These are phyloP conservation scores for Acacia pycnantha DNA, from an alignment of 331 rosid species.

Conservation along the genomic window DNA sequence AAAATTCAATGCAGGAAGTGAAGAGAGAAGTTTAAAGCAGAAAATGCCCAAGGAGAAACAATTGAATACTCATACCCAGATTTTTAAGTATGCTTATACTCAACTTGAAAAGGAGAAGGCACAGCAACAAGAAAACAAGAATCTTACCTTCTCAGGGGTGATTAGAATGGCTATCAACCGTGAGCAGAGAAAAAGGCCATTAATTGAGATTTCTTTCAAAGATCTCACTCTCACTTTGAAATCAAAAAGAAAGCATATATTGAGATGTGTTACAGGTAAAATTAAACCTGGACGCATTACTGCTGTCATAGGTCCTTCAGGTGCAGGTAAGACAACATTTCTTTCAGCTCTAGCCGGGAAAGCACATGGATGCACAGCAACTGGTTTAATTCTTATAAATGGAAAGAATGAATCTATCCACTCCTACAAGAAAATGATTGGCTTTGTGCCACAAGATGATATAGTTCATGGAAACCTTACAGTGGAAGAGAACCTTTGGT, in stretches of 20 bases:
- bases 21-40: constrained; percentile 23
- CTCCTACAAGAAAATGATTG: constrained; percentile 84
- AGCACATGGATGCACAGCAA: constrained; percentile 70
- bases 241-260: constrained; percentile 67
- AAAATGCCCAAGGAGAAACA: constrained; percentile 60
- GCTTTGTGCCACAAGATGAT: constrained; percentile 99
- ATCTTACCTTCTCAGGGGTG: constrained; percentile 87
- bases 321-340: constrained; percentile 96
- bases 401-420: constrained; percentile 80
- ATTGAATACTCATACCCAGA: constrained; percentile 65
- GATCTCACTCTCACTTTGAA: constrained; percentile 85
- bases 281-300: constrained; percentile 93
- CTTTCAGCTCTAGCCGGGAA: constrained; percentile 95
- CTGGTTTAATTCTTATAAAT: constrained; percentile 80
- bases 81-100: constrained; percentile 77
- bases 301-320: constrained; percentile 98
- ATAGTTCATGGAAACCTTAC: constrained; percentile 94
- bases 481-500: constrained; percentile 99
- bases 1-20: constrained; percentile 38
- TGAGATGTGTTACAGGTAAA: constrained; percentile 85
- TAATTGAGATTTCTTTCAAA: constrained; percentile 85
- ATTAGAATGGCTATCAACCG: constrained; percentile 70
- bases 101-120: constrained; percentile 95
- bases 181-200: constrained; percentile 62
- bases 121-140: constrained; percentile 68